Evolutionary conservation across 495 filamentous ascomycete species (phyloP), one percentile per base, ranked within the genome.

Genomic region (Penicilliopsis zonata): DNA sequence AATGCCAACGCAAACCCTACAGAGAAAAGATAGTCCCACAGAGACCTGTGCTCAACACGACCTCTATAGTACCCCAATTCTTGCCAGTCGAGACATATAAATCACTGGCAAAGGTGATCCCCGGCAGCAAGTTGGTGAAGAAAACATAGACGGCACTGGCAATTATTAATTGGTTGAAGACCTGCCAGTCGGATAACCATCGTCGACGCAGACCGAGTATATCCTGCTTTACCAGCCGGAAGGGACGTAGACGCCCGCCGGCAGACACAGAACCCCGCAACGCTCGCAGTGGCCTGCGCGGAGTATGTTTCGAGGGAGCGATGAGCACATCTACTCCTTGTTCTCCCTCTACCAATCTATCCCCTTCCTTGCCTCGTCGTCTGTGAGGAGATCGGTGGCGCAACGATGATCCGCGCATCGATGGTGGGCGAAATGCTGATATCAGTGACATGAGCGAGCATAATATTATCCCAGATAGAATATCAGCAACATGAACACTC

Each of bases 121-220:
- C 76, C 0, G 78, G 78, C 3, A 84, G 57, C 1, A 84, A 56
- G 49, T 83, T 84, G 10, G 76, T 82, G 39, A 84, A 84, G 50
- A 82, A 83, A 14, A 84, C 68, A 52, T 78, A 82, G 12, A 84
- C 73, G 2, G 79, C 76, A 28, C 72, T 77, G 8, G 79, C 79
- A 38, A 84, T 59, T 8, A 83, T 56, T 32, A 80, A 53, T 42
- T 83, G 78, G 42, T 82, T 82, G 56, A 83, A 82, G 9, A 64
- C 42, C 1, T 52, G 66, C 77, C 78, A 82, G 50, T 82, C 79
- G 2, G 74, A 80, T 2, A 65, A 32, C 53, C 74, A 82, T 40
- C 73, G 57, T 6, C 45, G 41, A 9, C 65, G 60, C 10, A 79
- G 42, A 27, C 75, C 75, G 3, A 51, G 27, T 12, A 74, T 40